Evolutionary conservation across 2,329 filamentous ascomycete genomes (phyloP), one percentile per base, ranked within the genome.

Genomic region (Truncatella angustata): DNA sequence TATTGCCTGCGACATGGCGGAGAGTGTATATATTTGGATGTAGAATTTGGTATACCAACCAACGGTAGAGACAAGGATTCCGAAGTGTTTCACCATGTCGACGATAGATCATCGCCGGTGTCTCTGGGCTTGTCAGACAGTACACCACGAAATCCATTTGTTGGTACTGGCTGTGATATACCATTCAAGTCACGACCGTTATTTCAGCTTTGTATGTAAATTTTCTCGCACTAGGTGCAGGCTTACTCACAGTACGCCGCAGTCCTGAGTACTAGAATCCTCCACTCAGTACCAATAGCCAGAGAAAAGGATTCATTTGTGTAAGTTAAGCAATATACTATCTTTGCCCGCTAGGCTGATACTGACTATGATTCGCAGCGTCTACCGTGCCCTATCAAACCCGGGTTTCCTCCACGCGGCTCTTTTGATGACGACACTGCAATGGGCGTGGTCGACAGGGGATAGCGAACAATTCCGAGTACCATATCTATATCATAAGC

Each of bases 401-500:
- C 71, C 71, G 2, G 73, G 73, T 3, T 73, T 74, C 52, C 73
- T 76, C 56, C 72, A 76, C 55, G 73, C 72, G 56, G 73, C 73
- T 21, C 60, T 76, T 44, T 69, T 75, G 55, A 65, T 76, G 55
- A 74, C 73, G 18, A 71, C 71, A 21, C 69, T 73, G 48, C 73
- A 76, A 48, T 75, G 72, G 71, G 71, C 72, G 21, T 76, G 73
- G 73, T 68, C 72, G 42, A 74, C 70, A 2, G 73, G 73, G 26
- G 73, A 73, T 48, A 69, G 73, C 58, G 73, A 75, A 49, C 66
- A 72, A 48, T 73, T 74, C 57, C 69, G 71, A 56, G 65, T 75
- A 20, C 71, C 73, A 10, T 75, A 75, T 56, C 65, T 75, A 48
- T 73, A 76, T 52, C 73, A 75, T 59, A 76, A 76, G 56, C 65